Evolutionary conservation across 148 eudicot genomes (phyloP).

Genomic region (Salicornia ramosissima): DNA sequence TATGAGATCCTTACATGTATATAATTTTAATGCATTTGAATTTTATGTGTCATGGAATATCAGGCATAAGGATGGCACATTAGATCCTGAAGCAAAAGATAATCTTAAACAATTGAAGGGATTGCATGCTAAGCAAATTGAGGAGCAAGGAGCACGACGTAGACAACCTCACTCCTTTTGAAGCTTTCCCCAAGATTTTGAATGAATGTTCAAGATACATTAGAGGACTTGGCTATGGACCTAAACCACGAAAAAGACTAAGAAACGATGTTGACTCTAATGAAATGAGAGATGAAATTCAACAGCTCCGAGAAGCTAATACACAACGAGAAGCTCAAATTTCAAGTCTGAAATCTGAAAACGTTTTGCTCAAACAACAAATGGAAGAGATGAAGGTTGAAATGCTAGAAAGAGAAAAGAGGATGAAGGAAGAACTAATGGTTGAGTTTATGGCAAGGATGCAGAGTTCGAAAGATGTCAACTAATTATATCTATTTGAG

Average conservation of each 20-base stretch:
- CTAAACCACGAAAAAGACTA: background rate
- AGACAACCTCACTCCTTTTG: background rate
- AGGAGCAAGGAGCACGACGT: background rate
- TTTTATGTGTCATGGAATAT: too few species aligned
- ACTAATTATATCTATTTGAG: too few species aligned
- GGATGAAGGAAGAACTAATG: background rate
- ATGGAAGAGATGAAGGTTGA: background rate
- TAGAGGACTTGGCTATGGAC: background rate
- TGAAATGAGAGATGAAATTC: background rate
- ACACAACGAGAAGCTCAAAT: background rate
- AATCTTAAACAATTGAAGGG: background rate
- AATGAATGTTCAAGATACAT: background rate
- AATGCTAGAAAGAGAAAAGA: background rate
- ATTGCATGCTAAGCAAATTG: background rate
- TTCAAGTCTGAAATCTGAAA: background rate
- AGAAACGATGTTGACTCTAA: background rate
- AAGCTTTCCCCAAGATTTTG: background rate
- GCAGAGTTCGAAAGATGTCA: too few species aligned
- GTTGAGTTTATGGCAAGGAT: too few species aligned
- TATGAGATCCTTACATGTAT: too few species aligned
- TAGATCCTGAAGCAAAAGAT: background rate
- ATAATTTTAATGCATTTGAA: too few species aligned
- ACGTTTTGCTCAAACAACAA: background rate
- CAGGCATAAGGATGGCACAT: too few species aligned
- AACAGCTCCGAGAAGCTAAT: background rate